Conservation (phyloP, 192 early-diverging fungal genomes). For the Piromyces sp. region DNA sequence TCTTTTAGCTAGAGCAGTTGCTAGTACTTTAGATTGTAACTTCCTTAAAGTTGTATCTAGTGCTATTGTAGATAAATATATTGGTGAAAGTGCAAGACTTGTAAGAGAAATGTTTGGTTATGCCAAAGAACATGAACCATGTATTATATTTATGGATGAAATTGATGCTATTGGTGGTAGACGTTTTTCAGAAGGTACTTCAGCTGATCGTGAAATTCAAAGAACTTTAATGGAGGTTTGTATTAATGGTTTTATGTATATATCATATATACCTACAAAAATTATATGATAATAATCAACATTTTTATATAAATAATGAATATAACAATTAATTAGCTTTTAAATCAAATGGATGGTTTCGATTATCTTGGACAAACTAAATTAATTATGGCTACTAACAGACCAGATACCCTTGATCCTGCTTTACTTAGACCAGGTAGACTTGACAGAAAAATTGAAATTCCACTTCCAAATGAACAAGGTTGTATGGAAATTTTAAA, state of each 20-base stretch:
- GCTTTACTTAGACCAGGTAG: conserved; percentile 92
- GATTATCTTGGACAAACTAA: conserved; percentile 95
- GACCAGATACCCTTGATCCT: conserved; percentile 95
- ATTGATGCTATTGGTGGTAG: conserved; percentile 99
- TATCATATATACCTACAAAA: too few species aligned
- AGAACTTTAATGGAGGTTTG: conserved; percentile 81
- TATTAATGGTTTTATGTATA: too few species aligned
- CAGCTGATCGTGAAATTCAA: conserved; percentile 99
- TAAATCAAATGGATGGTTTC: conserved; percentile 99
- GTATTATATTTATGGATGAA: conserved; percentile 99
- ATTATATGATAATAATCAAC: too few species aligned
- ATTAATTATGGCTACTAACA: conserved; percentile 98
- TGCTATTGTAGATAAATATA: conserved; percentile 99
- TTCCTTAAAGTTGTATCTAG: conserved; percentile 96
- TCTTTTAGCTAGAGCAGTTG: conserved; percentile 88
- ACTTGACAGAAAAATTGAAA: conserved; percentile 97
- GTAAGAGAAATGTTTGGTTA: conserved; percentile 96
- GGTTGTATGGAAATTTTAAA: conserved; percentile 92
- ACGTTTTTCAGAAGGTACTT: conserved; percentile 95
- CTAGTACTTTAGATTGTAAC: conserved; percentile 90
- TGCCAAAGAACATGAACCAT: conserved; percentile 97
- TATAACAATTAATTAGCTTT: conserved; percentile 17
- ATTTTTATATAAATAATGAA: too few species aligned
- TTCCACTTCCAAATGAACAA: conserved; percentile 95
- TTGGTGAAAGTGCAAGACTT: conserved; percentile 93